Conservation (phyloP, 345 rosid species). For the Lepidium didymum region DNA sequence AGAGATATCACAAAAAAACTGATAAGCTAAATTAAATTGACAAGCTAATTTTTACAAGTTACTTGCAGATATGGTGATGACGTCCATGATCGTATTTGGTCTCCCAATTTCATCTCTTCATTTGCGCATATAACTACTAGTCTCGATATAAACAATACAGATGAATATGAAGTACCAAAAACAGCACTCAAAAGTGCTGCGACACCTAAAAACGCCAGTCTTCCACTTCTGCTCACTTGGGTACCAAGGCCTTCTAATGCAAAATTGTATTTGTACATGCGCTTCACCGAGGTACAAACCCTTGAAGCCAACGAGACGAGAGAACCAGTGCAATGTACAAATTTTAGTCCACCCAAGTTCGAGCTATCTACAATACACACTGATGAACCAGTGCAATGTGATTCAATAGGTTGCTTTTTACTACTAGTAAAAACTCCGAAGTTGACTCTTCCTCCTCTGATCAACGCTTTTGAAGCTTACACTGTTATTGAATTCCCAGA, state of each 20-base stretch:
- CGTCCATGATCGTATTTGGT: slow-evolving; percentile 37
- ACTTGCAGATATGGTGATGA: slow-evolving; percentile 36
- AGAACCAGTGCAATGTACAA: too few species aligned
- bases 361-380: neutral
- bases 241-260: neutral
- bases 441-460: slow-evolving; percentile 20
- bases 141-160: slow-evolving; percentile 16
- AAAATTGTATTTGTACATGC: slow-evolving; percentile 27
- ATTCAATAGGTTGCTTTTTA: neutral
- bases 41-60: neutral
- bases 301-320: slow-evolving; percentile 12
- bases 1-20: too few species aligned
- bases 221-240: neutral
- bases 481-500: slow-evolving; percentile 7
- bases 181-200: slow-evolving; percentile 15
- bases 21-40: too few species aligned
- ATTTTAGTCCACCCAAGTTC: neutral
- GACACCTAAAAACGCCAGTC: slow-evolving; percentile 18
- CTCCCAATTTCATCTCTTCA: neutral
- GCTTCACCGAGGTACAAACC: slow-evolving; percentile 26
- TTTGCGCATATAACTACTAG: neutral
- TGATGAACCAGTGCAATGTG: neutral
- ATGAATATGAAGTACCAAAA: slow-evolving; percentile 3
- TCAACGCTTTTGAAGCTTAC: slow-evolving; percentile 22
- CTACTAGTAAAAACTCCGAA: slow-evolving; percentile 2